Percentiles rank a stretch among this genome's conserved stretches.
phyloP scores from a whole-genome alignment of 495 filamentous ascomycete genomes.

The Platismatia glauca region DNA sequence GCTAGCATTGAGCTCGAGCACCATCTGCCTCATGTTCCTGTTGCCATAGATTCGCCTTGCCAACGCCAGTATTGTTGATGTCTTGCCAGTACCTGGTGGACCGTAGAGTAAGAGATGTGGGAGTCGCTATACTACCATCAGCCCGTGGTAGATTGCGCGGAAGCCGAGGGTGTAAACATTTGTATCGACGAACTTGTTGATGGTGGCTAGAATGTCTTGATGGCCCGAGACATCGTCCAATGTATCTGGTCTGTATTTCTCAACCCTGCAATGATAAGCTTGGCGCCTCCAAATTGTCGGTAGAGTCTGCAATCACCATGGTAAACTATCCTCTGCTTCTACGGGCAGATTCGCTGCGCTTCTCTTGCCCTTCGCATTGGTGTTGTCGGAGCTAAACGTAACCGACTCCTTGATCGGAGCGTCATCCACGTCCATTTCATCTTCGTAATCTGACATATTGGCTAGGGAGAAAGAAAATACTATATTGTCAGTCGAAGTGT shows the following conservation, averaged over 20 bases:
- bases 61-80: constrained; percentile 85
- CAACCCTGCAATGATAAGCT: constrained; percentile 59
- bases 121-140: constrained; percentile 46
- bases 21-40: constrained; percentile 95
- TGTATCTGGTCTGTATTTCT: constrained; percentile 88
- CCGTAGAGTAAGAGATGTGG: constrained; percentile 98
- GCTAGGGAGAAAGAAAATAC: neutral
- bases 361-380: constrained; percentile 77
- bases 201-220: constrained; percentile 91
- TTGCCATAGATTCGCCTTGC: constrained; percentile 85
- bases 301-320: constrained; percentile 55
- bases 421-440: constrained; percentile 79
- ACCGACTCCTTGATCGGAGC: constrained; percentile 48
- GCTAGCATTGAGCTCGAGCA: constrained; percentile 91
- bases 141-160: neutral
- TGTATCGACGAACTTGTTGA: constrained; percentile 90
- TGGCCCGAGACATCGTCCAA: constrained; percentile 94
- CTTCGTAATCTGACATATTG: constrained; percentile 83
- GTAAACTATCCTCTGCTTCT: constrained; percentile 86
- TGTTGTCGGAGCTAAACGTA: constrained; percentile 46
- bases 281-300: constrained; percentile 10
- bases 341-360: constrained; percentile 87
- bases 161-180: constrained; percentile 47
- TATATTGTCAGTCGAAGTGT: neutral
- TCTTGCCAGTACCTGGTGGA: constrained; percentile 94